Evolutionary conservation across 805 yeast species (phyloP), one percentile per base, ranked within the genome.

Genomic region (Clavispora phyllophila): DNA sequence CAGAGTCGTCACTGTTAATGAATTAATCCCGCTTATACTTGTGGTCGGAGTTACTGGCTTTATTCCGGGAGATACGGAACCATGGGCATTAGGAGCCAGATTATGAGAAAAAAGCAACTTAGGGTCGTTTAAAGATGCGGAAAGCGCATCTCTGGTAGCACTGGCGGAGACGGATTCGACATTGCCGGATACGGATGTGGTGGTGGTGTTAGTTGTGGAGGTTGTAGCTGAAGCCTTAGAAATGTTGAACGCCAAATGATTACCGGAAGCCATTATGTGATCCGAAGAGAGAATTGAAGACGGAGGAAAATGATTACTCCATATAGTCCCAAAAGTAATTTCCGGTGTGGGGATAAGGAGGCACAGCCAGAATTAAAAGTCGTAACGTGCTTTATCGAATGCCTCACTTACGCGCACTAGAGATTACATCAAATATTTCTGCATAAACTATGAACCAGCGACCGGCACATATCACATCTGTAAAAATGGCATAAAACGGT

Each of bases 151-250:
- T 29, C 20, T 7, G 19, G 20, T 31, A 26, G 18, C 40, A 28
- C 33, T 32, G 9, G 39, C 36, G 2, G 52, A 22, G 14, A 42
- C 26, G 9, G 46, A 36, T 36, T 44, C 47, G 12, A 50, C 42
- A 12, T 39, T n/a, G 36, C 47, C 38, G 41, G 47, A 28, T 49
- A 42, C 8, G 17, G 52, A 57, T 4, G 58, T 49, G 13, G 66
- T 59, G 42, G 54, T 63, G 28, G 62, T 54, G 37, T 65, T 65
- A 18, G 70, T 63, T 7, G 73, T 68, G 14, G 72, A 67, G 2
- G 73, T 68, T 2, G 75, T 69, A 15, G 75, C 65, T 9, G 65
- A 58, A 3, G 74, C 54, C 48, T 70, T 70, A 20, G 66, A 52
- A 18, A 68, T 55, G 44, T 58, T 69, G 49, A 67, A 68, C 9